Evolutionary conservation across 371 early-diverging fungal genomes (phyloP).

Genomic region (Apophysomyces elegans): DNA sequence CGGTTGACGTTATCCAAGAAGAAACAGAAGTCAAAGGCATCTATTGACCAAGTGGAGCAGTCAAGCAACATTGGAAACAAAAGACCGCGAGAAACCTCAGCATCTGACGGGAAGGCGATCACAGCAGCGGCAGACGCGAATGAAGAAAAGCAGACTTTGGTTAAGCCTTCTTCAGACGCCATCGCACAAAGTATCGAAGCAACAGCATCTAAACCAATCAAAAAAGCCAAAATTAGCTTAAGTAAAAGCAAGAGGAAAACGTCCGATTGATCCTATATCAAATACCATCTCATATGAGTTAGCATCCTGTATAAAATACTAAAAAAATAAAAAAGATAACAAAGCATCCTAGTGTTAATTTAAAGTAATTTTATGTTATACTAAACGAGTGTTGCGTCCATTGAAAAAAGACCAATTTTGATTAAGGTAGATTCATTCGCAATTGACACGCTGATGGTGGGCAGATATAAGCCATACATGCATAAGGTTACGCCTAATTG

Average conservation of each 20-base stretch:
- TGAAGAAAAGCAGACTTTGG: neutral
- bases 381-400: no score
- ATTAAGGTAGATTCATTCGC: no score
- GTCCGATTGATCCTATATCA: neutral
- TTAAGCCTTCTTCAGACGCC: neutral
- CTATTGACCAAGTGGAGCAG: neutral
- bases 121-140: neutral
- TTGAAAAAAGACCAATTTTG: no score
- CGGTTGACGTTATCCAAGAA: constrained; percentile 11
- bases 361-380: no score
- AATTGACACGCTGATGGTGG: no score
- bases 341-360: no score
- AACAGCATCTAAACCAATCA: neutral
- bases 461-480: no score
- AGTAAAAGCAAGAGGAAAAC: constrained; percentile 14
- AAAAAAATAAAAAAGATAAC: constrained; percentile 10
- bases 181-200: neutral
- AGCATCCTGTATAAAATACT: neutral
- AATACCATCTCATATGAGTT: neutral
- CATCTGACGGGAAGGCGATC: neutral
- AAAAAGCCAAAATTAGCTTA: constrained; percentile 11
- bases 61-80: neutral
- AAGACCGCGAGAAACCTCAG: neutral
- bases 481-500: no score
- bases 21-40: neutral